phyloP scores from a whole-genome alignment of 1,284 basidiomycete species.

The Leccinum solheimii region DNA sequence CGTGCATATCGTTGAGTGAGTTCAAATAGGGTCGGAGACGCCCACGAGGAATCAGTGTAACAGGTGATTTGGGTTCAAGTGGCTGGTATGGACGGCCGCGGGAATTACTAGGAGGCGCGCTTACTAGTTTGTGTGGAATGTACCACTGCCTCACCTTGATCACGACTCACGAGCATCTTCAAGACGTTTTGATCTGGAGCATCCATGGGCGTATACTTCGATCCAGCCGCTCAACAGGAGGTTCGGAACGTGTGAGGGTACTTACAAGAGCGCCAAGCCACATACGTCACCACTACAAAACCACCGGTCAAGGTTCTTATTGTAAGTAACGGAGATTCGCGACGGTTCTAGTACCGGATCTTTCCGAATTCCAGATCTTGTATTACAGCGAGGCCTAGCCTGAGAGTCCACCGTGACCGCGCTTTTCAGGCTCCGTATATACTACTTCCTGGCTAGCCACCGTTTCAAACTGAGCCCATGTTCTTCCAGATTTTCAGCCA shows the following conservation, averaged over 20 bases:
- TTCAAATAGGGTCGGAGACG: constrained; percentile 10
- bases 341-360: background rate
- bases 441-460: background rate
- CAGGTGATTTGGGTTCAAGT: background rate
- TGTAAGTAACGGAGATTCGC: no score
- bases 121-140: background rate
- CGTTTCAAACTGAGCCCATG: background rate
- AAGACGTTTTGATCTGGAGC: no score
- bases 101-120: background rate
- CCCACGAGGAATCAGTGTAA: background rate
- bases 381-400: no score
- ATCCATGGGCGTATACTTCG: no score
- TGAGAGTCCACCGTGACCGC: no score
- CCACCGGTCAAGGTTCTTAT: no score
- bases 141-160: background rate
- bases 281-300: no score
- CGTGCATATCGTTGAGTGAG: background rate
- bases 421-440: no score
- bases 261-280: no score
- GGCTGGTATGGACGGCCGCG: background rate
- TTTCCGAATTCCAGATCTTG: background rate
- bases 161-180: background rate
- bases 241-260: no score
- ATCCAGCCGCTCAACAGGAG: no score
- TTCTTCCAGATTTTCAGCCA: background rate